Conservation (phyloP, 192 early-diverging fungal genomes). For the Coemansia umbellata region DNA sequence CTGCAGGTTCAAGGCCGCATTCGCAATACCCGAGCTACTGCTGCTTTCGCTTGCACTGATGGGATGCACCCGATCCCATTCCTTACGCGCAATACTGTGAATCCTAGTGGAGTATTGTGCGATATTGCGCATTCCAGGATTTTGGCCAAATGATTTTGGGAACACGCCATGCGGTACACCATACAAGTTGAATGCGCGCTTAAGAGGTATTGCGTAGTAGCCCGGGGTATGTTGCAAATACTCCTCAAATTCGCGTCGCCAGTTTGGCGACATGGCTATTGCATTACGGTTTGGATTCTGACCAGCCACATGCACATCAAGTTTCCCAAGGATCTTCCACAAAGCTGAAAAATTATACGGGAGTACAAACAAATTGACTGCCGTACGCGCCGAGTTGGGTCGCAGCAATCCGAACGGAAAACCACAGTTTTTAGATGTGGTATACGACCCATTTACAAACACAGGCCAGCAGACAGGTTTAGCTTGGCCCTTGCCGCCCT, state of each 20-base stretch:
- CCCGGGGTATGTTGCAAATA: constrained; percentile 62
- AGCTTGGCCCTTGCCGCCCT: constrained; percentile 53
- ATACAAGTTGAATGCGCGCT: constrained; percentile 45
- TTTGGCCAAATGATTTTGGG: constrained; percentile 46
- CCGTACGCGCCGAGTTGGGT: constrained; percentile 58
- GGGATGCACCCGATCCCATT: constrained; percentile 49
- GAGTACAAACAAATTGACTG: constrained; percentile 70
- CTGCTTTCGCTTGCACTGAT: neutral
- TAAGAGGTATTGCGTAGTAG: constrained; percentile 59
- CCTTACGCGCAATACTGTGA: constrained; percentile 26
- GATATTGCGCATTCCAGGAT: constrained; percentile 34
- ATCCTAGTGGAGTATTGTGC: constrained; percentile 29
- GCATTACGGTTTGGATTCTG: constrained; percentile 15
- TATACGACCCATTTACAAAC: constrained; percentile 61
- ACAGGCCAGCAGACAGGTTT: constrained; percentile 54
- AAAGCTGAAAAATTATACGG: constrained; percentile 76
- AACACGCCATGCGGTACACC: constrained; percentile 41
- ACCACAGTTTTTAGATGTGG: constrained; percentile 53
- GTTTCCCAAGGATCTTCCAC: constrained; percentile 62
- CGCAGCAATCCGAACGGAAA: constrained; percentile 75
- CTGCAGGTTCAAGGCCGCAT: constrained; percentile 25
- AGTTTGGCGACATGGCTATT: constrained; percentile 41
- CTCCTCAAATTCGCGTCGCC: constrained; percentile 57
- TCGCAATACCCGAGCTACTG: neutral
- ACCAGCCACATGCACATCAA: constrained; percentile 34